A percentile compares a stretch with the other conserved stretches of the same genome.
Evolutionary conservation across 371 early-diverging fungal genomes (phyloP).

Genomic region (Parasitella parasitica): DNA sequence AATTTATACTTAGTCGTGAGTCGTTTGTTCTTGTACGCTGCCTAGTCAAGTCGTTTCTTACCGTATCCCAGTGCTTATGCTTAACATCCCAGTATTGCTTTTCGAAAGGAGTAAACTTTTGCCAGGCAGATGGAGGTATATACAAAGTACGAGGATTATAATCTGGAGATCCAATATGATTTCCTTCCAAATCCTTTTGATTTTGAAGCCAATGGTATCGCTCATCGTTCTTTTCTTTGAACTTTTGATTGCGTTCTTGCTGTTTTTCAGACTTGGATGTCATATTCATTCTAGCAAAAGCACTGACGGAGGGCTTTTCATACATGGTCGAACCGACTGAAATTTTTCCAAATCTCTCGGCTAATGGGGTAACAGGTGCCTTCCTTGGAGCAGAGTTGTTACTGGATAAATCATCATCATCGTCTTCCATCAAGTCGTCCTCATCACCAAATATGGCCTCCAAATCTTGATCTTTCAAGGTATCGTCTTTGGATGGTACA

Average conservation of each 20-base stretch:
- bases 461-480: not conserved
- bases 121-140: constrained; percentile 83
- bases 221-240: constrained; percentile 82
- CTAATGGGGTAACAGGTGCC: constrained; percentile 14
- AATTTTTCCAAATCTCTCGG: constrained; percentile 2
- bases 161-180: constrained; percentile 66
- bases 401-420: constrained; percentile 4
- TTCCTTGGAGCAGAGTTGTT: no score
- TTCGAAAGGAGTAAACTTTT: constrained; percentile 96
- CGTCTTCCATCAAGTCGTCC: not conserved
- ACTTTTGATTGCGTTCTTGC: constrained; percentile 44
- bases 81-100: constrained; percentile 99
- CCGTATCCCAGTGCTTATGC: constrained; percentile 91
- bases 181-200: constrained; percentile 76
- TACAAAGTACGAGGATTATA: constrained; percentile 96
- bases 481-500: not conserved
- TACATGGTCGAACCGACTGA: not conserved
- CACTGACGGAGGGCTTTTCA: not conserved
- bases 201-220: constrained; percentile 89
- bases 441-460: constrained; percentile 8
- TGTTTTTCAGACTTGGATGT: constrained; percentile 1
- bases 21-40: not conserved
- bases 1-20: not conserved
- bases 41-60: constrained; percentile 25
- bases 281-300: constrained; percentile 1